Percentiles rank a stretch among this genome's conserved stretches.
These are phyloP conservation scores for Amoebophrya sp. DNA, from an alignment of 169 alveolate species.

Conservation along the genomic window DNA sequence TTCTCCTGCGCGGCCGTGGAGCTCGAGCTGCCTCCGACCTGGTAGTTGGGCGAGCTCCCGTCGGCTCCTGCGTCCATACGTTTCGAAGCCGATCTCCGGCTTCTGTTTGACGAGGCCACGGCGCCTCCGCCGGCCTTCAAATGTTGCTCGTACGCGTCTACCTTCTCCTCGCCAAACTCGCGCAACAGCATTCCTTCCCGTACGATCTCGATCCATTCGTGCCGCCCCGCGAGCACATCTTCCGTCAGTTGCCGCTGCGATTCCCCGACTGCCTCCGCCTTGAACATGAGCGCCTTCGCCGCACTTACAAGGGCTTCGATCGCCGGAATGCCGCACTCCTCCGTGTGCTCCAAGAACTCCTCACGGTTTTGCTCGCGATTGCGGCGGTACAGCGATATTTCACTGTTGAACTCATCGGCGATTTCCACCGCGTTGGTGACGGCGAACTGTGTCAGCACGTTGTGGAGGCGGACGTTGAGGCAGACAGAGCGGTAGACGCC, in stretches of 20 bases:
- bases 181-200: too few relatives aligned
- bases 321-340: not conserved
- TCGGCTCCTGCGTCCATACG: too few relatives aligned
- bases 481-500: not conserved
- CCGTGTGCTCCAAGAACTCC: not conserved
- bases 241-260: too few relatives aligned
- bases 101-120: too few relatives aligned
- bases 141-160: too few relatives aligned
- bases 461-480: not conserved
- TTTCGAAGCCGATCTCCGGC: too few relatives aligned
- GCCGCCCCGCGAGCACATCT: too few relatives aligned
- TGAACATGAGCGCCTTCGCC: not conserved
- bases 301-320: not conserved
- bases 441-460: not conserved
- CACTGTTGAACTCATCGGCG: not conserved
- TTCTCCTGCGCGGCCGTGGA: too few relatives aligned
- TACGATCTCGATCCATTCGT: too few relatives aligned
- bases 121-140: too few relatives aligned
- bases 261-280: not conserved
- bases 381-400: not conserved
- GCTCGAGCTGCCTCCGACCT: not conserved
- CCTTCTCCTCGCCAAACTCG: too few relatives aligned
- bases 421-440: not conserved
- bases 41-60: not conserved
- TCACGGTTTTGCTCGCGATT: not conserved